Conservation (phyloP, 257 asterid species). For the Solanum dulcamara region DNA sequence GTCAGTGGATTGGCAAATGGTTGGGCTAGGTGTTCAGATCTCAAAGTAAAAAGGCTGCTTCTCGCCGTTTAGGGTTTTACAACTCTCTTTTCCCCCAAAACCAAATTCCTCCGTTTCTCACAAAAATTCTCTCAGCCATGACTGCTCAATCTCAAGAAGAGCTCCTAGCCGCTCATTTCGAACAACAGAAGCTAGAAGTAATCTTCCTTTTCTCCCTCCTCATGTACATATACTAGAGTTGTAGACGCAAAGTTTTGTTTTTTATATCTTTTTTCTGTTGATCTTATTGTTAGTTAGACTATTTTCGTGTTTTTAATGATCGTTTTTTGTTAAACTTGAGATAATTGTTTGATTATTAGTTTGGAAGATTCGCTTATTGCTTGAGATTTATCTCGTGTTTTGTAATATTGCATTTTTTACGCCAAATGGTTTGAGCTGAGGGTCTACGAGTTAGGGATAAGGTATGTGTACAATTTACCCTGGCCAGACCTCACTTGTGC, state of each 20-base stretch:
- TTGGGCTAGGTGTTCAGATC: background rate
- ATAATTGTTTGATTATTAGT: background rate
- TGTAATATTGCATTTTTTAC: background rate
- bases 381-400: background rate
- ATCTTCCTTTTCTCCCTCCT: background rate
- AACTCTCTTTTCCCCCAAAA: background rate
- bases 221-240: background rate
- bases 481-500: background rate
- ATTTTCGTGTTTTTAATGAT: background rate
- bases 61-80: background rate
- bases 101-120: background rate
- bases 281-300: background rate
- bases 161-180: conserved; percentile 35
- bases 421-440: background rate
- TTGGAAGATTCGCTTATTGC: background rate
- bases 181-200: conserved; percentile 42
- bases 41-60: background rate
- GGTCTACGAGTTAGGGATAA: background rate
- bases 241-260: background rate
- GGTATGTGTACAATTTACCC: too few species aligned
- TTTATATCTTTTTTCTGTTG: background rate
- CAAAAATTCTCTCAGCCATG: conserved; percentile 8
- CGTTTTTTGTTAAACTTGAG: background rate
- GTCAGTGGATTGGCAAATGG: too few species aligned
- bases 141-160: conserved; percentile 52